Percentiles rank a stretch among this genome's conserved stretches.
Conservation (phyloP, 192 early-diverging fungal genomes). For the Pilobolus umbonatus region DNA sequence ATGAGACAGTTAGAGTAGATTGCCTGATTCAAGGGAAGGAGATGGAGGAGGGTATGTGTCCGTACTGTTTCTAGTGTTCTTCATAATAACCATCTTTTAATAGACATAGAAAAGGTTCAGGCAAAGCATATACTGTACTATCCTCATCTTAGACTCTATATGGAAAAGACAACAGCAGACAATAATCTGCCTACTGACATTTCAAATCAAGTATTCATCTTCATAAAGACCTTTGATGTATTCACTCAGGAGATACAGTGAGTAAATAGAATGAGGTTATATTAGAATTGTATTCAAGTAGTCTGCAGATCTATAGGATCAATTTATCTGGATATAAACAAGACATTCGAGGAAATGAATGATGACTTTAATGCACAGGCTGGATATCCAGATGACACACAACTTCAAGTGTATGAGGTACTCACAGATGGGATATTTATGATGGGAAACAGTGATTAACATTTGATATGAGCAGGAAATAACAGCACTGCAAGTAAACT, state of each 20-base stretch:
- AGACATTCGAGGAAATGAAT: constrained; percentile 58
- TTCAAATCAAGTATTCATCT: constrained; percentile 56
- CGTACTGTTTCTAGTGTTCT: background rate
- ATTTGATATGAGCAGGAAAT: too few relatives aligned
- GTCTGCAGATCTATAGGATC: constrained; percentile 47
- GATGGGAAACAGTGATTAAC: too few relatives aligned
- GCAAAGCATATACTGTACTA: constrained; percentile 15
- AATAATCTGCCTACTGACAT: constrained; percentile 10
- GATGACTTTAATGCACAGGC: constrained; percentile 50
- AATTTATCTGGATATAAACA: constrained; percentile 43
- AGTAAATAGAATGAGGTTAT: background rate
- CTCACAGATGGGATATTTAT: too few relatives aligned
- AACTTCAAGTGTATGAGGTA: too few relatives aligned
- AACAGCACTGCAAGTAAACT: too few relatives aligned
- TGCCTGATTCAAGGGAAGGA: background rate
- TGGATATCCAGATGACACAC: too few relatives aligned
- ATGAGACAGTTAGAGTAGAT: background rate
- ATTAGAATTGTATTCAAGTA: background rate
- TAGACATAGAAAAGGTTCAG: constrained; percentile 22
- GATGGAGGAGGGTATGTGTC: background rate
- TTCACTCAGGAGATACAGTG: constrained; percentile 21
- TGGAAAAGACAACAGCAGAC: constrained; percentile 29
- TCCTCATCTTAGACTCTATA: constrained; percentile 47
- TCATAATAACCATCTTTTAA: background rate
- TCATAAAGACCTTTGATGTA: constrained; percentile 85